Evolutionary conservation across 805 yeast genomes (phyloP).

Genomic region (Ogataea salicorniae): DNA sequence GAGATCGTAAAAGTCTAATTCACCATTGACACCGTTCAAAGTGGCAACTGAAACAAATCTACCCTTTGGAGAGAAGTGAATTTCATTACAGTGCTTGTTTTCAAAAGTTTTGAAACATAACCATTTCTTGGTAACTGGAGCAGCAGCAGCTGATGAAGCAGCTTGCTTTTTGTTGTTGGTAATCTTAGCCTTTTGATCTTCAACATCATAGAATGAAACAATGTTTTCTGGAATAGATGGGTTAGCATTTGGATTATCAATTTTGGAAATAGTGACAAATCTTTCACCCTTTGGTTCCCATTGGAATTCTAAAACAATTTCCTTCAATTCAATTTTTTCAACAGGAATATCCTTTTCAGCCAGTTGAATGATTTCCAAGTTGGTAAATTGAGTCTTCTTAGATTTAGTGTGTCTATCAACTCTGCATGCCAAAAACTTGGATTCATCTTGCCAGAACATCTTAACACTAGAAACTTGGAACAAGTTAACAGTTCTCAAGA

Average conservation of each 20-base stretch:
- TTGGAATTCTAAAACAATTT: constrained; percentile 78
- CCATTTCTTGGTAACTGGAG: constrained; percentile 27
- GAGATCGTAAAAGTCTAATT: constrained; percentile 79
- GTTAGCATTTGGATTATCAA: constrained; percentile 47
- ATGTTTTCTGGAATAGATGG: constrained; percentile 59
- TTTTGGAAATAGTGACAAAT: constrained; percentile 70
- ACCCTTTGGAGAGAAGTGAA: constrained; percentile 90
- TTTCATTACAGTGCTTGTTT: constrained; percentile 63
- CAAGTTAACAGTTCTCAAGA: constrained; percentile 85
- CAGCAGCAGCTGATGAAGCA: constrained; percentile 1
- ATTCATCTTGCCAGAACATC: constrained; percentile 90
- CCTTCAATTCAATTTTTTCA: constrained; percentile 89
- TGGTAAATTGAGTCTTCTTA: constrained; percentile 84
- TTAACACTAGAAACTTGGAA: constrained; percentile 91
- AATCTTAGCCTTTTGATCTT: constrained; percentile 43
- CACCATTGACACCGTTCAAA: constrained; percentile 40
- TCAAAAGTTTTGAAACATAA: constrained; percentile 51
- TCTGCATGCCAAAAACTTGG: constrained; percentile 80
- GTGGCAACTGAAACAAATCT: constrained; percentile 65
- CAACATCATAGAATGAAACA: constrained; percentile 79
- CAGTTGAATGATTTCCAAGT: constrained; percentile 85
- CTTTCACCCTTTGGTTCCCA: constrained; percentile 96
- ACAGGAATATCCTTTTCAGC: constrained; percentile 90
- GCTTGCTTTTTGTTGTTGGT: constrained; percentile 5
- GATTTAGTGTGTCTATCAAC: constrained; percentile 97